These are phyloP conservation scores for Neurospora sp. DNA, from an alignment of 495 filamentous ascomycete species.

Conservation along the genomic window DNA sequence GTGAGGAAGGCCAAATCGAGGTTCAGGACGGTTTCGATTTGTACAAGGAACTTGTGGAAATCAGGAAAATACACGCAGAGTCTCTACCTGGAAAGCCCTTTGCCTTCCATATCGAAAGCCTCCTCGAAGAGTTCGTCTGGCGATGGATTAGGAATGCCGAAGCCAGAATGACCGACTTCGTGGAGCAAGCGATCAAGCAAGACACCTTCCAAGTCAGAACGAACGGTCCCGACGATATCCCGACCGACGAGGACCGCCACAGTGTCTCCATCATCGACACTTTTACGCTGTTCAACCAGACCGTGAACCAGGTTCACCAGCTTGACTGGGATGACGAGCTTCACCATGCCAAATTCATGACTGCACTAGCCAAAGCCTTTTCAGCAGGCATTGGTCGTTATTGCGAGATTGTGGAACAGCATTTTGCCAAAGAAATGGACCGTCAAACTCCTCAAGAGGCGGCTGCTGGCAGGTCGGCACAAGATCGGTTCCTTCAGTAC, in stretches of 20 bases:
- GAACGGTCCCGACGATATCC: slow-evolving; percentile 45
- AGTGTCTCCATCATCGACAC: slow-evolving; percentile 90
- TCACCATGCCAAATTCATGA: slow-evolving; percentile 96
- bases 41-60: slow-evolving; percentile 76
- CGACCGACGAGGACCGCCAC: slow-evolving; percentile 76
- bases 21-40: slow-evolving; percentile 90
- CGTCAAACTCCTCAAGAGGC: slow-evolving; percentile 79
- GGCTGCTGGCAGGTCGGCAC: slow-evolving; percentile 65
- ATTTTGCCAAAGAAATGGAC: slow-evolving; percentile 89
- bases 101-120: slow-evolving; percentile 73
- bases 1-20: slow-evolving; percentile 53
- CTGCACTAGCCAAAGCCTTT: slow-evolving; percentile 79
- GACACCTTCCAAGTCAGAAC: slow-evolving; percentile 68
- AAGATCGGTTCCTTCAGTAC: slow-evolving; percentile 81
- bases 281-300: slow-evolving; percentile 86
- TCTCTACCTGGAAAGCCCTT: slow-evolving; percentile 60
- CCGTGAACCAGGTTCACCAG: slow-evolving; percentile 71
- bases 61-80: slow-evolving; percentile 65
- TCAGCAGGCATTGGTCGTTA: slow-evolving; percentile 76
- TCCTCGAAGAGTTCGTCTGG: slow-evolving; percentile 89
- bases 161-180: slow-evolving; percentile 67
- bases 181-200: slow-evolving; percentile 81
- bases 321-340: slow-evolving; percentile 90
- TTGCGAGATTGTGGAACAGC: slow-evolving; percentile 81
- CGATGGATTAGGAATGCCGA: slow-evolving; percentile 82